phyloP scores from a whole-genome alignment of 306 rosid species.

The Citrullus amarus region DNA sequence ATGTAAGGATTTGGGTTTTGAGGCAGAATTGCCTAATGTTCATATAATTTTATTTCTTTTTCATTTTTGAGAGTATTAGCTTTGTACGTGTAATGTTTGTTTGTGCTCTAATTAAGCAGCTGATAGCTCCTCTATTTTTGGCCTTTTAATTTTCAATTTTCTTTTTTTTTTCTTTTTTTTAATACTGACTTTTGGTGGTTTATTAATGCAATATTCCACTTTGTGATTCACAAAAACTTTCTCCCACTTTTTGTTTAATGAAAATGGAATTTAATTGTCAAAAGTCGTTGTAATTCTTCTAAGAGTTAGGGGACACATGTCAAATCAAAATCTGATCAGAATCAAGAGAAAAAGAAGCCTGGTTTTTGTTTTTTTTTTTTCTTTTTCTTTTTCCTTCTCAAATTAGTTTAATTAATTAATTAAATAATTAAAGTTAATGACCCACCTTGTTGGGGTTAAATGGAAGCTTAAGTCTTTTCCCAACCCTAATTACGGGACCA shows the following conservation, averaged over 20 bases:
- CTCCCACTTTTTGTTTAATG: not conserved
- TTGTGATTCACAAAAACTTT: not conserved
- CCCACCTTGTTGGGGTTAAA: not conserved
- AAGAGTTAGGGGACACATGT: not conserved
- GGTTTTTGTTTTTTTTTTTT: too few relatives aligned
- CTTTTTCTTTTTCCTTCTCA: too few relatives aligned
- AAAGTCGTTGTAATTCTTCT: not conserved
- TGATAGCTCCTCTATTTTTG: slow-evolving; percentile 2
- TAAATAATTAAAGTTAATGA: not conserved
- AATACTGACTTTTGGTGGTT: not conserved
- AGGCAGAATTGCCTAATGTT: not conserved
- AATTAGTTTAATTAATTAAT: too few relatives aligned
- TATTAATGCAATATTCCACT: not conserved
- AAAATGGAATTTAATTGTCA: not conserved
- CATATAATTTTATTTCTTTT: not conserved
- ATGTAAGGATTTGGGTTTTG: slow-evolving; percentile 4
- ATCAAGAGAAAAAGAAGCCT: not conserved
- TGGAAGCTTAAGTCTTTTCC: not conserved
- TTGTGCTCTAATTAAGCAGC: slow-evolving; percentile 3
- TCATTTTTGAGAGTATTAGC: not conserved
- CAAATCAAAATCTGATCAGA: slow-evolving; percentile 3
- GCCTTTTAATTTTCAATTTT: not conserved
- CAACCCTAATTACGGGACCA: not conserved
- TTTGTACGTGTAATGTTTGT: not conserved
- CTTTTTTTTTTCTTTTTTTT: not conserved